phyloP scores from a whole-genome alignment of 2,329 filamentous ascomycete genomes.

The Talaromyces marneffei region DNA sequence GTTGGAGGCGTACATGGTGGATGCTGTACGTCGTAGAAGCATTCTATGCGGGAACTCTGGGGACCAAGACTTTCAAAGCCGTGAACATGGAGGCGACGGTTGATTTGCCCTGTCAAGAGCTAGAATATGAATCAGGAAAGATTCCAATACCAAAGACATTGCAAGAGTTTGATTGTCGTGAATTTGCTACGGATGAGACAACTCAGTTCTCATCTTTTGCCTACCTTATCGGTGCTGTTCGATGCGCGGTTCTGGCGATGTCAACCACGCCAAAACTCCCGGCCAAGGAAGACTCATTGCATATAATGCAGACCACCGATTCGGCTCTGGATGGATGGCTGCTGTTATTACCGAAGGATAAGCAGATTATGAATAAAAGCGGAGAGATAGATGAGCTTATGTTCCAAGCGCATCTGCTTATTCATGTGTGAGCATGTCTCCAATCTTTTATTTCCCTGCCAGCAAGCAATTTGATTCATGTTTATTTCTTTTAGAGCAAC shows the following conservation, averaged over 20 bases:
- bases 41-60: slow-evolving; percentile 62
- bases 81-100: slow-evolving; percentile 21
- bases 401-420: slow-evolving; percentile 78
- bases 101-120: slow-evolving; percentile 31
- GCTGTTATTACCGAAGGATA: slow-evolving; percentile 32
- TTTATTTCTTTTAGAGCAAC: slow-evolving; percentile 23
- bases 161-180: slow-evolving; percentile 29
- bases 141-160: slow-evolving; percentile 23
- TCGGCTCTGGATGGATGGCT: slow-evolving; percentile 36
- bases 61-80: slow-evolving; percentile 22
- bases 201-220: slow-evolving; percentile 30
- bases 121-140: slow-evolving; percentile 26
- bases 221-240: slow-evolving; percentile 28
- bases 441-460: slow-evolving; percentile 31
- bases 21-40: slow-evolving; percentile 62
- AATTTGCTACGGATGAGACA: slow-evolving; percentile 22
- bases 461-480: background rate
- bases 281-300: slow-evolving; percentile 21
- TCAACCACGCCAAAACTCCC: slow-evolving; percentile 19
- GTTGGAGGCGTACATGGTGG: slow-evolving; percentile 46
- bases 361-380: slow-evolving; percentile 27
- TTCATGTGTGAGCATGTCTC: slow-evolving; percentile 34
- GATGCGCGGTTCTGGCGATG: slow-evolving; percentile 24
- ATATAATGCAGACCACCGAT: slow-evolving; percentile 32
- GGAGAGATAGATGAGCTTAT: slow-evolving; percentile 52